Conservation (phyloP, 2,329 filamentous ascomycete genomes). For the Alternaria triticina region DNA sequence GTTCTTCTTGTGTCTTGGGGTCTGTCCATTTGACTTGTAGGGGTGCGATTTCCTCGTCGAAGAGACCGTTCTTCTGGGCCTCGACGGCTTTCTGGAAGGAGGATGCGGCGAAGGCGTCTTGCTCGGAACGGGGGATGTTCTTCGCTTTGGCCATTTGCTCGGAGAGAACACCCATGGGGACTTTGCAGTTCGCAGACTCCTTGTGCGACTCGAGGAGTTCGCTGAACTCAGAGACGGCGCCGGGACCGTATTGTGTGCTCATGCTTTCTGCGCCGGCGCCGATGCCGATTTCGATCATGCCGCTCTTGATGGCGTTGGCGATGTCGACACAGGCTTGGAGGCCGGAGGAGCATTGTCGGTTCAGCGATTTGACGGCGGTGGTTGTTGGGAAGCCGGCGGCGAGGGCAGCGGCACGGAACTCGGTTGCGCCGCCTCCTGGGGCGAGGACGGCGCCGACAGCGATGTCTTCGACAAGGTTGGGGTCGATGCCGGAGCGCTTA, state of each 20-base stretch:
- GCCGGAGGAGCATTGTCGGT: conserved; percentile 93
- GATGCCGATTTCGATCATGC: conserved; percentile 95
- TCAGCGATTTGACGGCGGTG: conserved; percentile 84
- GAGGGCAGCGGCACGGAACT: conserved; percentile 91
- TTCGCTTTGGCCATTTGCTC: conserved; percentile 94
- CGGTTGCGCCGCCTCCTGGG: conserved; percentile 92
- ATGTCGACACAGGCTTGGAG: conserved; percentile 93
- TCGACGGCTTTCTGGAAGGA: conserved; percentile 89
- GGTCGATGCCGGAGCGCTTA: conserved; percentile 86
- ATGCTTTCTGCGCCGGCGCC: conserved; percentile 97
- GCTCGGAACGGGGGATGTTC: conserved; percentile 71
- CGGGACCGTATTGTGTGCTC: conserved; percentile 87
- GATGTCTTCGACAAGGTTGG: conserved; percentile 86
- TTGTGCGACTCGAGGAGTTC: conserved; percentile 81
- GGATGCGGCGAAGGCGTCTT: conserved; percentile 92
- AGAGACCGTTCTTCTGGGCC: conserved; percentile 88
- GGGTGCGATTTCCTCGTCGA: conserved; percentile 88
- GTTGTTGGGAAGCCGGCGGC: conserved; percentile 89
- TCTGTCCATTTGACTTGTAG: conserved; percentile 87
- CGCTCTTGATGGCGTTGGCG: conserved; percentile 86
- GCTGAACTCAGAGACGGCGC: conserved; percentile 90
- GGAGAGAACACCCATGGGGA: conserved; percentile 92
- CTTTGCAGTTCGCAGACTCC: conserved; percentile 93
- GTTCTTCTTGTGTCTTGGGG: conserved; percentile 86
- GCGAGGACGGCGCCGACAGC: conserved; percentile 90